Percentiles rank a stretch among this genome's conserved stretches.
Evolutionary conservation across 805 yeast genomes (phyloP).

Genomic region (Monosporozyma yasuniensis): DNA sequence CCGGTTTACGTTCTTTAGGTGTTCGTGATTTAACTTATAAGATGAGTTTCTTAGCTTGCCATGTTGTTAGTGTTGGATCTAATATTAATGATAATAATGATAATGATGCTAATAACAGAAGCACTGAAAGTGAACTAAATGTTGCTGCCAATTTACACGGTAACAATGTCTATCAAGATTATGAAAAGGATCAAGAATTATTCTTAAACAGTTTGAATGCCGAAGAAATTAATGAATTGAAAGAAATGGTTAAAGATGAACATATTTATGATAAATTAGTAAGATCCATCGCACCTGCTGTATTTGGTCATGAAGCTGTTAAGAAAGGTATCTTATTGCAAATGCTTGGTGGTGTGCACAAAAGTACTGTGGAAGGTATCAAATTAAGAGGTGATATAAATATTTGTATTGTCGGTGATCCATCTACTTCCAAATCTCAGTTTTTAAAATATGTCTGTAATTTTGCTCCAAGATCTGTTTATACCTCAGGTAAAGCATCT

Average conservation of each 20-base stretch:
- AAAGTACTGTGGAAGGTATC: slow-evolving; percentile 86
- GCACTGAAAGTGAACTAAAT: slow-evolving; percentile 16
- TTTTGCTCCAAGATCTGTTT: slow-evolving; percentile 88
- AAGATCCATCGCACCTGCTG: slow-evolving; percentile 88
- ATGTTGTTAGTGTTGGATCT: slow-evolving; percentile 58
- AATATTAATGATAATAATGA: slow-evolving; percentile 11
- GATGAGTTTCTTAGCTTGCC: slow-evolving; percentile 85
- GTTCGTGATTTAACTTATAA: slow-evolving; percentile 90
- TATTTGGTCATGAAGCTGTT: slow-evolving; percentile 89
- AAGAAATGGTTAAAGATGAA: slow-evolving; percentile 83
- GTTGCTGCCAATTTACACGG: slow-evolving; percentile 23
- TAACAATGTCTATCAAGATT: slow-evolving; percentile 30
- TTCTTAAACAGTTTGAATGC: slow-evolving; percentile 71
- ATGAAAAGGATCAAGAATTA: slow-evolving; percentile 68
- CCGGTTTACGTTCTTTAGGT: slow-evolving; percentile 86
- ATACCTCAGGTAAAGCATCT: slow-evolving; percentile 96
- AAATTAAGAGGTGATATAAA: slow-evolving; percentile 94
- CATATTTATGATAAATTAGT: slow-evolving; percentile 79
- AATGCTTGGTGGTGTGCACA: slow-evolving; percentile 91
- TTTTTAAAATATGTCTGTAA: slow-evolving; percentile 87
- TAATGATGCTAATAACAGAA: slow-evolving; percentile 5
- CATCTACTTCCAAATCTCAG: slow-evolving; percentile 94
- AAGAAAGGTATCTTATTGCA: slow-evolving; percentile 88
- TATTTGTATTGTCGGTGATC: slow-evolving; percentile 95
- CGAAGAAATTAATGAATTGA: slow-evolving; percentile 75